Conservation (phyloP, 352 stramenopile genomes). For the Phytophthora pisi region DNA sequence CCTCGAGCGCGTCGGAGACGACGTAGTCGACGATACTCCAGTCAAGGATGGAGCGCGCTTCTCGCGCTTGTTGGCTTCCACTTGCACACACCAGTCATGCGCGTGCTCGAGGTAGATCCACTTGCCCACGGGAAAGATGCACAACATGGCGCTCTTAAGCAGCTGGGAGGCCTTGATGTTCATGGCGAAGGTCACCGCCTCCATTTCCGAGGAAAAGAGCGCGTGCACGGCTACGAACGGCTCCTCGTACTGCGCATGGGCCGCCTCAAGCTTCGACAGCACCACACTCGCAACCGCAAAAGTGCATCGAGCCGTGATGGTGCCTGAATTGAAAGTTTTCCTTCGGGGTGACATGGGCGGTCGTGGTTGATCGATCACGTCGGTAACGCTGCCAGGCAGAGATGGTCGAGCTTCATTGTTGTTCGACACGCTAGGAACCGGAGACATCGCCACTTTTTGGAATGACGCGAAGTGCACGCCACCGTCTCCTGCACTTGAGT, state of each 20-base stretch:
- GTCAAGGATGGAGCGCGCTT: constrained; percentile 30
- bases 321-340: constrained; percentile 1
- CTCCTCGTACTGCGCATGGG: constrained; percentile 47
- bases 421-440: background rate
- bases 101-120: constrained; percentile 63
- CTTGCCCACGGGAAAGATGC: constrained; percentile 51
- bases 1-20: background rate
- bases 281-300: constrained; percentile 69
- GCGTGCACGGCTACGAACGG: constrained; percentile 60
- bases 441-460: constrained; percentile 31
- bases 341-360: constrained; percentile 8
- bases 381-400: constrained; percentile 4
- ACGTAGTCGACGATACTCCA: background rate
- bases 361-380: constrained; percentile 2
- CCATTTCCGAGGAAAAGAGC: constrained; percentile 49
- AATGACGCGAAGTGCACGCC: constrained; percentile 45
- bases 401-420: background rate
- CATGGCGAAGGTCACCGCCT: constrained; percentile 56
- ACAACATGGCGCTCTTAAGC: constrained; percentile 64
- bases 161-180: constrained; percentile 30
- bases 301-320: background rate
- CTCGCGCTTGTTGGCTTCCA: constrained; percentile 55
- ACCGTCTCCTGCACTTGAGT: constrained; percentile 2
- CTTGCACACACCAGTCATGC: constrained; percentile 71
- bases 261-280: constrained; percentile 52